Percentiles rank a stretch among this genome's conserved stretches.
These are phyloP conservation scores for Penicillium pulvis DNA, from an alignment of 495 filamentous ascomycete species.

Conservation along the genomic window DNA sequence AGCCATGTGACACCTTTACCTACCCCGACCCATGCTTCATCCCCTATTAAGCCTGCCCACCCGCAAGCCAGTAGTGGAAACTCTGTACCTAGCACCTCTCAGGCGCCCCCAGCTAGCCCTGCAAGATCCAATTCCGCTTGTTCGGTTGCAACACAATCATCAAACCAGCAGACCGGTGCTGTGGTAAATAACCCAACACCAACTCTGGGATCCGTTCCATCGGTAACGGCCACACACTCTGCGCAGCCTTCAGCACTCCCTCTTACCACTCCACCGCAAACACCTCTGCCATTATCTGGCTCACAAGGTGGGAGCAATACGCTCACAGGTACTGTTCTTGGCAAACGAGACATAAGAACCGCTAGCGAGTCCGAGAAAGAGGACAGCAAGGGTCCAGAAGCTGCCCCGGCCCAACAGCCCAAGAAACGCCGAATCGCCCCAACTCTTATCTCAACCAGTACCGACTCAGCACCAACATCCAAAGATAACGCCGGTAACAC, in stretches of 20 bases:
- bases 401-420: slow-evolving; percentile 39
- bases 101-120: slow-evolving; percentile 68
- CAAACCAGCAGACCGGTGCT: slow-evolving; percentile 34
- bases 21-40: slow-evolving; percentile 66
- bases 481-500: slow-evolving; percentile 20
- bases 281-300: slow-evolving; percentile 54
- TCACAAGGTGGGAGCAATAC: slow-evolving; percentile 45
- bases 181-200: slow-evolving; percentile 78
- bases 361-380: slow-evolving; percentile 60
- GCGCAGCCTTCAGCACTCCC: slow-evolving; percentile 56
- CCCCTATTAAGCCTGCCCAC: slow-evolving; percentile 54
- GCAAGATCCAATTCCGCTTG: slow-evolving; percentile 83
- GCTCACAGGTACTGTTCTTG: slow-evolving; percentile 50
- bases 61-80: slow-evolving; percentile 37
- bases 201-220: slow-evolving; percentile 70
- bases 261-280: slow-evolving; percentile 80
- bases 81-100: slow-evolving; percentile 39
- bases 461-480: slow-evolving; percentile 18
- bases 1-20: slow-evolving; percentile 64
- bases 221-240: slow-evolving; percentile 70
- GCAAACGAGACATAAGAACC: slow-evolving; percentile 54
- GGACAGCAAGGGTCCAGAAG: slow-evolving; percentile 55
- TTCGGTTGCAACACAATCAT: slow-evolving; percentile 69
- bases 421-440: slow-evolving; percentile 83
- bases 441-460: slow-evolving; percentile 57